Evolutionary conservation across 2,329 filamentous ascomycete species (phyloP).

Genomic region (Fusarium lyarnte): DNA sequence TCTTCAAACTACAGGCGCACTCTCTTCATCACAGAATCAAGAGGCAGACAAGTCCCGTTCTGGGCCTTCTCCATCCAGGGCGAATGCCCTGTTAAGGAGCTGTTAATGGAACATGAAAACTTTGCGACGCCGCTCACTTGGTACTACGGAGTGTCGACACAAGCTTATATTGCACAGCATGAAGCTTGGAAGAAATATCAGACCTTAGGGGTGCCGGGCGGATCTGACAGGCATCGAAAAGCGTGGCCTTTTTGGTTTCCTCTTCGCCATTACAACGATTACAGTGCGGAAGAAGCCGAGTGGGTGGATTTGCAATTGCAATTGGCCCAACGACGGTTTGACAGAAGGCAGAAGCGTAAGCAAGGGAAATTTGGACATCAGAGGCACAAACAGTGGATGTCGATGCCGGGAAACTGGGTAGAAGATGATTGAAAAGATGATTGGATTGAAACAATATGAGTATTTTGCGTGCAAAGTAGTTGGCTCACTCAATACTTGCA

Average conservation of each 20-base stretch:
- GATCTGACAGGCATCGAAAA: not conserved
- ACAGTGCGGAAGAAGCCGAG: not conserved
- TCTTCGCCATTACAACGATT: not conserved
- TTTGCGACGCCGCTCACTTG: not conserved
- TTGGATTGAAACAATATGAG: not conserved
- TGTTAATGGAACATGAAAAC: not conserved
- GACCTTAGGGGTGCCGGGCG: fast-evolving
- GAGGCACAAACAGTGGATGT: fast-evolving
- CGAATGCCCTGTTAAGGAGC: not conserved
- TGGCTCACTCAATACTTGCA: too few relatives aligned
- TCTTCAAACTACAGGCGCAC: not conserved
- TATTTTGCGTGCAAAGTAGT: too few relatives aligned
- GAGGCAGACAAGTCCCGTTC: not conserved
- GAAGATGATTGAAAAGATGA: not conserved
- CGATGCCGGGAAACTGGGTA: not conserved
- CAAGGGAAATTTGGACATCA: not conserved
- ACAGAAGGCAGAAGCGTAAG: not conserved
- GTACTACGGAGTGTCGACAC: too few relatives aligned
- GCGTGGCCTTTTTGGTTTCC: not conserved
- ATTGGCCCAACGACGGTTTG: not conserved
- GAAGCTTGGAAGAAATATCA: not conserved
- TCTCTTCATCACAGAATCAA: not conserved
- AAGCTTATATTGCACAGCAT: not conserved
- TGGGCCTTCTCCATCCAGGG: not conserved
- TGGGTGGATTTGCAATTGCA: not conserved